Base-by-base conservation (phyloP, 2,329 filamentous ascomycete species). In the Esteya vermicola region DNA sequence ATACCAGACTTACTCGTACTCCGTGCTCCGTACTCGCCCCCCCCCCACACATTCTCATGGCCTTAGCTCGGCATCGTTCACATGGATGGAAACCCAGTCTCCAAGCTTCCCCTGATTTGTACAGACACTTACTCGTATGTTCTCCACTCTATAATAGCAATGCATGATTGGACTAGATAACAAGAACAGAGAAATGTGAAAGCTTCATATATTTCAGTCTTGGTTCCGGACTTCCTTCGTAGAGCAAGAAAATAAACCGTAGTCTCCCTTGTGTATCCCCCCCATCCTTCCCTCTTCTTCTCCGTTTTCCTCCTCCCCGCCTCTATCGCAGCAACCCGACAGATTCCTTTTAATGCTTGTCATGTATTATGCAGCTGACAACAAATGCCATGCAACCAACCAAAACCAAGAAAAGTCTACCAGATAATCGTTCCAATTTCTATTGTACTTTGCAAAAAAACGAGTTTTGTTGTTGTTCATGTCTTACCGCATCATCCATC, bases 21-120 rank as follows among this genome's bases (percentile, higher is more conserved):
- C n/a, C n/a, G n/a, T n/a, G n/a, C n/a, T n/a, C n/a, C n/a, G n/a
- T n/a, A n/a, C n/a, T n/a, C n/a, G n/a, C n/a, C n/a, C n/a, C n/a
- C n/a, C n/a, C n/a, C n/a, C n/a, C 36, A 30, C 23, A 20, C 19
- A 16, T 23, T 32, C 23, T n/a, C 34, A 7, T 36, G 23, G 34
- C 18, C 18, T 36, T 37, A 31, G 16, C 36, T 30, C 26, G 36
- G 36, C 26, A 14, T 37, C 16, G n/a, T 35, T 36, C 36, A 37
- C 36, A 37, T 37, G 36, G n/a, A n/a, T n/a, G n/a, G n/a, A n/a
- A n/a, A n/a, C 8, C 30, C 16, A 7, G 4, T 32, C 30, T 32
- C 16, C 30, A 32, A 9, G 30, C 10, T 18, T 18, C 27, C 27
- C 30, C 16, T 32, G 16, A 18, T 18, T 32, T 9, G n/a, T 10